Conservation (phyloP, 768 basidiomycete genomes). For the Cubamyces sp. region DNA sequence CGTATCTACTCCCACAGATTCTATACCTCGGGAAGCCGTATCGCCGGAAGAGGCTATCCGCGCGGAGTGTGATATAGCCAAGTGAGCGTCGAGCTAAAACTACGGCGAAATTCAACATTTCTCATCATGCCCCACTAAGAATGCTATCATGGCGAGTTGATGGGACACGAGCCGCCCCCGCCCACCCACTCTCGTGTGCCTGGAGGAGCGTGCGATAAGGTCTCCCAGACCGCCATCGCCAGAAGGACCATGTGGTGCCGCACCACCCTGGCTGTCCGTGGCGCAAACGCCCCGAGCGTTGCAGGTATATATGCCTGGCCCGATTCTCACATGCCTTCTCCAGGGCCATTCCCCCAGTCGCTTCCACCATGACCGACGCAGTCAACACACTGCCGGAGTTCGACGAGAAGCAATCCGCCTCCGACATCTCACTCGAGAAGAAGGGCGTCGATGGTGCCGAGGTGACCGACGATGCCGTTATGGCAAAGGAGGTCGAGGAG, state of each 20-base stretch:
- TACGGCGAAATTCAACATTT: neutral
- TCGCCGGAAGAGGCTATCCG: neutral
- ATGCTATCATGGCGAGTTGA: conserved; percentile 13
- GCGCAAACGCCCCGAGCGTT: neutral
- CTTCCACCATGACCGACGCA: conserved; percentile 23
- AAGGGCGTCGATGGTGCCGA: conserved; percentile 24
- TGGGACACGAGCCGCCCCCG: neutral
- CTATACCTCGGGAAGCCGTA: neutral
- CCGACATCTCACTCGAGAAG: conserved; percentile 31
- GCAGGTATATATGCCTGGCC: conserved; percentile 11
- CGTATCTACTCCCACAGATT: neutral
- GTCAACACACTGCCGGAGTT: conserved; percentile 19
- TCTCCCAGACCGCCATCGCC: neutral
- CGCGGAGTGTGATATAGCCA: neutral
- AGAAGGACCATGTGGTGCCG: conserved; percentile 21
- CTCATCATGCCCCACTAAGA: conserved; percentile 7
- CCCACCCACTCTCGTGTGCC: conserved; percentile 7
- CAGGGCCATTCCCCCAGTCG: conserved; percentile 13
- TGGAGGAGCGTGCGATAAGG: conserved; percentile 13
- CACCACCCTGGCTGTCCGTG: conserved; percentile 9
- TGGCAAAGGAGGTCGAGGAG: conserved; percentile 35
- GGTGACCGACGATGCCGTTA: conserved; percentile 31
- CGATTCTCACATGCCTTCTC: neutral
- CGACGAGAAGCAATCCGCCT: conserved; percentile 29
- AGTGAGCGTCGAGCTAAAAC: neutral